A percentile compares a stretch with the other conserved stretches of the same genome.
Conservation (phyloP, 73 alveolate species). For the Paramecium tetraurelia region DNA sequence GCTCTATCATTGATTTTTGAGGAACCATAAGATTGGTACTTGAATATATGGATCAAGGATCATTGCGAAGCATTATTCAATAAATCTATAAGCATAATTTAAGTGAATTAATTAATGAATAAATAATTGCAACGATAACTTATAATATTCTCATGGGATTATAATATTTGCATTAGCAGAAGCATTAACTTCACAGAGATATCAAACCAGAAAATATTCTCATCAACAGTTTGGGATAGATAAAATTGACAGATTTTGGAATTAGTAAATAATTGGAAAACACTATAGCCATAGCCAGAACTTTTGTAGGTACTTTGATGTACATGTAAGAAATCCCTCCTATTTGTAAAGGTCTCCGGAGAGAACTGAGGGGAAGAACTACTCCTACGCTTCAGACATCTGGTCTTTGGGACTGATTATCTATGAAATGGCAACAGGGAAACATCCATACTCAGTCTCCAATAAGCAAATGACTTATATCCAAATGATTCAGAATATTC, state of each 20-base stretch:
- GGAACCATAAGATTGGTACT: slow-evolving; percentile 66
- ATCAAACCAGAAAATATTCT: slow-evolving; percentile 82
- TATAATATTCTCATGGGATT: slow-evolving; percentile 73
- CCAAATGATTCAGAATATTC: slow-evolving; percentile 29
- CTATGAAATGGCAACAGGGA: slow-evolving; percentile 84
- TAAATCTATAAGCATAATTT: slow-evolving; percentile 41
- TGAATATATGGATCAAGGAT: slow-evolving; percentile 86
- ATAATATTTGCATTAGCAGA: slow-evolving; percentile 67
- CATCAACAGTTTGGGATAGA: slow-evolving; percentile 65
- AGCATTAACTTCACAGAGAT: slow-evolving; percentile 80
- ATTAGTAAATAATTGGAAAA: slow-evolving; percentile 77
- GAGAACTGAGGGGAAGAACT: slow-evolving; percentile 67
- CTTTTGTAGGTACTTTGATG: slow-evolving; percentile 80
- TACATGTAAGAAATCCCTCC: slow-evolving; percentile 65
- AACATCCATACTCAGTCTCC: slow-evolving; percentile 64
- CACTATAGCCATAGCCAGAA: slow-evolving; percentile 67
- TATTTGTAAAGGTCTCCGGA: slow-evolving; percentile 78
- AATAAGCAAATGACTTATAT: slow-evolving; percentile 44
- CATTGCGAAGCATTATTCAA: slow-evolving; percentile 66
- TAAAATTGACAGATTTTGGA: slow-evolving; percentile 89
- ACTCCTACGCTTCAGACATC: slow-evolving; percentile 81
- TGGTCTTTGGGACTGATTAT: slow-evolving; percentile 88
- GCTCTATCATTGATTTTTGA: neutral
- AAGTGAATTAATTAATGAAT: slow-evolving; percentile 68
- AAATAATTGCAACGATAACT: slow-evolving; percentile 69